Evolutionary conservation across 208 protist species (phyloP).

Genomic region (Leishmania turanica): DNA sequence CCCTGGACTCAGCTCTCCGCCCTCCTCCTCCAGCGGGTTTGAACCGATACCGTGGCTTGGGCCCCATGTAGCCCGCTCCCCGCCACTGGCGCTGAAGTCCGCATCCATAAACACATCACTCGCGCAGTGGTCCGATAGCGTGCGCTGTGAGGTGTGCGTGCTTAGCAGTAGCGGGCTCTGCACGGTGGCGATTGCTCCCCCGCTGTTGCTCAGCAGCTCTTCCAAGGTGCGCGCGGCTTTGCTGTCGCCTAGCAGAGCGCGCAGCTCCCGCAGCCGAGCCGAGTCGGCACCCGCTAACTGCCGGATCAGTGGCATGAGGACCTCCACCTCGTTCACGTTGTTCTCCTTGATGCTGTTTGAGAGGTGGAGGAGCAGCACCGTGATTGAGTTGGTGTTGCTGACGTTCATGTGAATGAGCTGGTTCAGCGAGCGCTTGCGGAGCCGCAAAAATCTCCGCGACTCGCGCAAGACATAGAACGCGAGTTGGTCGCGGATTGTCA

Average conservation of each 20-base stretch:
- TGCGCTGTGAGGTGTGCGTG: constrained; percentile 6
- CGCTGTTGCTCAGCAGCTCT: constrained; percentile 46
- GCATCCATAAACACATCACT: constrained; percentile 28
- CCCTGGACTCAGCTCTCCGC: constrained; percentile 12
- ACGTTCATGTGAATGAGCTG: constrained; percentile 78
- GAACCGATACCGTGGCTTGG: background rate
- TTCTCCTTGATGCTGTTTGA: constrained; percentile 47
- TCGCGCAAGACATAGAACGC: constrained; percentile 65
- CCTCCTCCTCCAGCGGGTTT: constrained; percentile 15
- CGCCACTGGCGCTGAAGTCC: constrained; percentile 14
- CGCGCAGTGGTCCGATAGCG: constrained; percentile 11
- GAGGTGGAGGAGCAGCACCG: constrained; percentile 61
- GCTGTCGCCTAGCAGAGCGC: constrained; percentile 41
- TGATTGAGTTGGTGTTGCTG: constrained; percentile 54
- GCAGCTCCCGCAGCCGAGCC: constrained; percentile 45
- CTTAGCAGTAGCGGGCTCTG: constrained; percentile 3
- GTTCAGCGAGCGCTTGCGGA: constrained; percentile 46
- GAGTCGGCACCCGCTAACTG: constrained; percentile 47
- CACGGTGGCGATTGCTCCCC: background rate
- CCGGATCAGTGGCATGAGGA: constrained; percentile 53
- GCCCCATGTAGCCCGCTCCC: constrained; percentile 6
- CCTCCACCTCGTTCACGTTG: constrained; percentile 78
- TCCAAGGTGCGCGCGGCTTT: constrained; percentile 35
- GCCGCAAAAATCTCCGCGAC: constrained; percentile 42
- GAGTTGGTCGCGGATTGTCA: constrained; percentile 76